Percentiles rank a stretch among this genome's conserved stretches.
Evolutionary conservation across 108 stramenopile species (phyloP).

Genomic region (Cylindrotheca closterium): DNA sequence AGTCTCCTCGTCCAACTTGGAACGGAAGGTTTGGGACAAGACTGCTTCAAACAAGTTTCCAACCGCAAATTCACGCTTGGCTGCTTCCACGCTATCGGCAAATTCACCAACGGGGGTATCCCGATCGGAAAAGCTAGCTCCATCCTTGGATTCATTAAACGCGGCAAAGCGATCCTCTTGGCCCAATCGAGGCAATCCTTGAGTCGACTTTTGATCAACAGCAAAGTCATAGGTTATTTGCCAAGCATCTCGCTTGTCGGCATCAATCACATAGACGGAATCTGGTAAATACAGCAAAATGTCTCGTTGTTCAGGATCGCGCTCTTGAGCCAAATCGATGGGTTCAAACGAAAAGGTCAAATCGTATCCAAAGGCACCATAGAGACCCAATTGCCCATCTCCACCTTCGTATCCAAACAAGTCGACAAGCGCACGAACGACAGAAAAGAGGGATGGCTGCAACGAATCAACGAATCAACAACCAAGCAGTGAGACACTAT

Average conservation of each 20-base stretch:
- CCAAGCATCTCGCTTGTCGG: conserved; percentile 93
- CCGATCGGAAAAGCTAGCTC: conserved; percentile 52
- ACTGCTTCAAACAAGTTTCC: conserved; percentile 98
- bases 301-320: conserved; percentile 90
- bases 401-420: conserved; percentile 81
- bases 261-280: conserved; percentile 91
- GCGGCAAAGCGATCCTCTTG: conserved; percentile 37
- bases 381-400: conserved; percentile 92
- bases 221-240: conserved; percentile 89
- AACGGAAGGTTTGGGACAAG: conserved; percentile 91
- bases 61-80: conserved; percentile 92
- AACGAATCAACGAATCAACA: conserved; percentile 1
- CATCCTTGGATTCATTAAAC: conserved; percentile 55
- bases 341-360: conserved; percentile 97
- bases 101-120: conserved; percentile 88
- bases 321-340: conserved; percentile 77
- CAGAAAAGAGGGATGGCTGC: conserved; percentile 90
- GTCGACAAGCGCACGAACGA: conserved; percentile 87
- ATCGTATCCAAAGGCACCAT: conserved; percentile 97
- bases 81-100: conserved; percentile 81
- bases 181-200: conserved; percentile 77
- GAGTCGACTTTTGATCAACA: conserved; percentile 74
- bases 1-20: conserved; percentile 59
- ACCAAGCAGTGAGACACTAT: not conserved
- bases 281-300: conserved; percentile 92